Base-by-base conservation (phyloP, 345 rosid species). In the Dipteronia dyeriana region DNA sequence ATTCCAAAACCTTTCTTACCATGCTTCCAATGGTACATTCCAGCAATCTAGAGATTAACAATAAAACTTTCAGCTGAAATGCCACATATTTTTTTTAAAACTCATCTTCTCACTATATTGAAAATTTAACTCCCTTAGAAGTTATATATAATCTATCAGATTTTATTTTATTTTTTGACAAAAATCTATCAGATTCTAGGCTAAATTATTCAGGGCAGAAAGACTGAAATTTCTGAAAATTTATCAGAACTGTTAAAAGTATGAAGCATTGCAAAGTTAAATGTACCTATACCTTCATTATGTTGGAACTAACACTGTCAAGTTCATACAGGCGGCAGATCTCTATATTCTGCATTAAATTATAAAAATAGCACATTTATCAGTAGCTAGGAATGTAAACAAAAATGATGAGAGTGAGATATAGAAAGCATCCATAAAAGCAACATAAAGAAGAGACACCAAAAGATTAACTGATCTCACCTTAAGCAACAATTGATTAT, bases 21-120 rank as follows among this genome's bases (percentile, higher is more conserved):
- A 87, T 92, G 97, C 89, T 96, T 96, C 98, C 97, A 96, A 74
- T 94, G 91, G 86, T 90, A 80, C 72, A 92, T 89, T 83, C 99
- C 98, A 54, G 94, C 87, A 73, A 92, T 92, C 99, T 96, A 82
- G 70, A 78, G 66, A 75, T 41, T 43, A 79, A 45, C 62, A 29
- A 23, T 9, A 57, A 7, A 68, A 53, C n/a, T 2, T 57, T 23
- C 63, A 59, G 19, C 63, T 47, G 13, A 54, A 67, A 67, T 51
- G 54, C 7, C 38, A 43, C 22, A 29, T n/a, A n/a, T n/a, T 70
- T 19, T 10, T 4, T 22, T 6, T 9, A 76, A 56, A 34, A 34
- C 38, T 34, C 38, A 34, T 34, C 31, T 23, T 49, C 20, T 10
- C 7, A 39, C 54, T 53, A 7, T 62, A 26, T 13, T 75, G 51